Evolutionary conservation across 768 basidiomycete genomes (phyloP), one percentile per base, ranked within the genome.

Genomic region (Amanita phalloides): DNA sequence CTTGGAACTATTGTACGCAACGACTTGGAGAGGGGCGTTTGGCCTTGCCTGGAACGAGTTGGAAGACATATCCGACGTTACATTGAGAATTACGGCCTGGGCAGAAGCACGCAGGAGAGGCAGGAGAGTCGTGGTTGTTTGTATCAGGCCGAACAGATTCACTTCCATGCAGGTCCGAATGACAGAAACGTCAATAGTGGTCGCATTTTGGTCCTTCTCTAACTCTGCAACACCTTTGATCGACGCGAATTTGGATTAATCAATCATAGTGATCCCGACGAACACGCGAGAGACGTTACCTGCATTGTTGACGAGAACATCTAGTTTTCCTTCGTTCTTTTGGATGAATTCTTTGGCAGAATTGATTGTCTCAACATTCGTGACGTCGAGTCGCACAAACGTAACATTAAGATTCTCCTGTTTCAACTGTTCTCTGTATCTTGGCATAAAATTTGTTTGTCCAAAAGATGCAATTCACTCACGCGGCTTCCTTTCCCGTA

Each of bases 1-100:
- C 66, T 86, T 86, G 54, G 78, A 82, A 1, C 83, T 79, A 57
- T 85, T 85, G 61, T 86, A 86, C 6, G 73, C 73, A 25, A 69
- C 66, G 20, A 65, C 49, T 57, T 73, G 70, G 11, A 69, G 54
- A 21, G 37, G 11, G 2, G 64, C 57, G 26, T 68, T 56, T 3
- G 64, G 62, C 20, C 57, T 53, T 6, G 73, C 65, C 58, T 70
- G 68, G 39, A 52, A 51, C 0, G 61, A 49, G 58, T 74, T 76
- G 20, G 73, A 75, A 1, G 71, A 69, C 71, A 76, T 72, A 59
- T 73, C 72, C 11, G 65, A 66, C 26, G 62, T 60, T 21, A 76
- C 71, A 49, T 72, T 70, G 50, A 74, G 51, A 49, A 75, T 71
- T 14, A 69, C 66, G 6, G 64, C 59, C n/a, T 69, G 61, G 53